A percentile compares a stretch with the other conserved stretches of the same genome.
phyloP scores from a whole-genome alignment of 805 yeast genomes.

The Hanseniaspora nectarophila region DNA sequence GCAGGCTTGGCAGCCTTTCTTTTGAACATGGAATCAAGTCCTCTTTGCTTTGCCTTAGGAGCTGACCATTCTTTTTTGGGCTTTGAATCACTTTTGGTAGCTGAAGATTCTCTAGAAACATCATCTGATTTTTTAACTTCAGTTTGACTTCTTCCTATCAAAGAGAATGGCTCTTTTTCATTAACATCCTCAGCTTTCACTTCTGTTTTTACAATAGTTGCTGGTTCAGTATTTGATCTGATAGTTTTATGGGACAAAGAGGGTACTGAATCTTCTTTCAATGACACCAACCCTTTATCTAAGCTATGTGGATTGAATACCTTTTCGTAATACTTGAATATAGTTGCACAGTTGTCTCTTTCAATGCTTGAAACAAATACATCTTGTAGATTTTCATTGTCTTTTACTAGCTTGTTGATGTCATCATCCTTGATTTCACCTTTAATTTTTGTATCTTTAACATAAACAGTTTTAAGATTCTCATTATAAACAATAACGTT shows the following conservation, averaged over 20 bases:
- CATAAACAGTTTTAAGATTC: not conserved
- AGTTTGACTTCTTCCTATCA: not conserved
- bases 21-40: conserved; percentile 11
- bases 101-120: not conserved
- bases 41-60: conserved; percentile 11
- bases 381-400: not conserved
- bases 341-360: not conserved
- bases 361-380: not conserved
- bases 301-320: not conserved
- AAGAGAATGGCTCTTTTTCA: not conserved
- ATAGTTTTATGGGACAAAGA: no score
- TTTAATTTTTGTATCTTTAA: not conserved
- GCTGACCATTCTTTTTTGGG: conserved; percentile 7
- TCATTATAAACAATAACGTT: not conserved
- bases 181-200: not conserved
- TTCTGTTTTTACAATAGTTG: not conserved
- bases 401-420: not conserved
- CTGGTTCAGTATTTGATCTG: not conserved
- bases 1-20: not conserved
- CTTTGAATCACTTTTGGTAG: not conserved
- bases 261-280: no score
- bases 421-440: not conserved
- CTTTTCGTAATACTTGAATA: not conserved
- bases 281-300: no score
- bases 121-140: not conserved